phyloP scores from a whole-genome alignment of 768 basidiomycete species.

The Hortiboletus flavorubellus region DNA sequence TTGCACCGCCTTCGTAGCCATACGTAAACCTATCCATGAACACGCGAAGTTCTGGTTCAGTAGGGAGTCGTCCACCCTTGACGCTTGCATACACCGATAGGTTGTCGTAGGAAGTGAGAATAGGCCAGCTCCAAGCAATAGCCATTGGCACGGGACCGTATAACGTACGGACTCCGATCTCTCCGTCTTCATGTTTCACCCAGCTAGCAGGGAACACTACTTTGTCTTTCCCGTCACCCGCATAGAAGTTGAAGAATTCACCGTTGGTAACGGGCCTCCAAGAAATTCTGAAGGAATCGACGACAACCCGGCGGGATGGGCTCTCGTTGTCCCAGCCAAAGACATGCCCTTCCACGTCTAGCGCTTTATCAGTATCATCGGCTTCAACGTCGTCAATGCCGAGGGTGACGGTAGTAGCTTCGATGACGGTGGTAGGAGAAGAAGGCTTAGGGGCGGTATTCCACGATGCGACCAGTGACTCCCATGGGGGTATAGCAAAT shows the following conservation, averaged over 20 bases:
- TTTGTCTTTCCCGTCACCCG: slow-evolving; percentile 39
- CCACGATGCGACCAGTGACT: slow-evolving; percentile 47
- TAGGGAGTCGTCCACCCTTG: slow-evolving; percentile 92
- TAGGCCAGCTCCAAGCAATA: slow-evolving; percentile 81
- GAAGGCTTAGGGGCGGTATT: slow-evolving; percentile 41
- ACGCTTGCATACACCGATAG: slow-evolving; percentile 76
- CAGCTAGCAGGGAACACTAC: slow-evolving; percentile 33
- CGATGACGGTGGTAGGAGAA: slow-evolving; percentile 50
- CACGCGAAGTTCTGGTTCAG: slow-evolving; percentile 79
- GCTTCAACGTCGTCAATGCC: slow-evolving; percentile 84
- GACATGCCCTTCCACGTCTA: slow-evolving; percentile 52
- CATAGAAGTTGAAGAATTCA: slow-evolving; percentile 73
- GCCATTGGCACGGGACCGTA: slow-evolving; percentile 81
- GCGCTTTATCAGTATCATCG: slow-evolving; percentile 48
- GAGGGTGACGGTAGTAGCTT: slow-evolving; percentile 55
- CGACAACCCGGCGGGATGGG: slow-evolving; percentile 57
- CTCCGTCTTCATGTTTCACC: slow-evolving; percentile 14
- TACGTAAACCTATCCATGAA: slow-evolving; percentile 74
- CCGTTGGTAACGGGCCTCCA: slow-evolving; percentile 88
- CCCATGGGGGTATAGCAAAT: slow-evolving; percentile 74
- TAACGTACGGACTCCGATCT: slow-evolving; percentile 68
- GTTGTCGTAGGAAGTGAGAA: slow-evolving; percentile 74
- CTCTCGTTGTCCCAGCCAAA: slow-evolving; percentile 97
- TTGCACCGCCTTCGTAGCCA: slow-evolving; percentile 75
- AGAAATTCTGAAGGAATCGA: slow-evolving; percentile 71